Percentiles rank a stretch among this genome's conserved stretches.
phyloP scores from a whole-genome alignment of 2,329 filamentous ascomycete species.

The Corynespora cassiicola region DNA sequence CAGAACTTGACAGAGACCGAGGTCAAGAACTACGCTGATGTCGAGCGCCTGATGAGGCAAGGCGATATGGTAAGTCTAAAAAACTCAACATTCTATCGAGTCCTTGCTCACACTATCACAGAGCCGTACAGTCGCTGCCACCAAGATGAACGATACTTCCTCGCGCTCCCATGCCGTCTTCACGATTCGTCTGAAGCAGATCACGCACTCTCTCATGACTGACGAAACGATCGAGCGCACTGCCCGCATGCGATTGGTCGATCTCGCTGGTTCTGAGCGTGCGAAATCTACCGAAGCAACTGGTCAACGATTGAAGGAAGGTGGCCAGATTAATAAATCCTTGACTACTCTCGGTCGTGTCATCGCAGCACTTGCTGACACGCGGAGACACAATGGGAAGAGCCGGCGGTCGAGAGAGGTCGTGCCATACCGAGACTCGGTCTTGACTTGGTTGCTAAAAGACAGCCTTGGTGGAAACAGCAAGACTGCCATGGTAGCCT shows the following conservation, averaged over 20 bases:
- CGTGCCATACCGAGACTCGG: conserved; percentile 92
- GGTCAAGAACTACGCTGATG: conserved; percentile 84
- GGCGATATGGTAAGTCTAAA: conserved; percentile 67
- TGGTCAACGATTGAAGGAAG: conserved; percentile 86
- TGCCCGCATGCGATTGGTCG: conserved; percentile 91
- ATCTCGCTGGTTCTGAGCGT: conserved; percentile 92
- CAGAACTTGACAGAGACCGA: conserved; percentile 95
- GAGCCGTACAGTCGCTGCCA: conserved; percentile 88
- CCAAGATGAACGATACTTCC: conserved; percentile 99
- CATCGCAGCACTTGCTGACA: conserved; percentile 84
- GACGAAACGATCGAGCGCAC: conserved; percentile 96
- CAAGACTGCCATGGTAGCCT: conserved; percentile 99
- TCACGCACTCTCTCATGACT: conserved; percentile 95
- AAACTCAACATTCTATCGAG: not conserved
- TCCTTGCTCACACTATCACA: conserved; percentile 17
- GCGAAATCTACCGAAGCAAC: conserved; percentile 96
- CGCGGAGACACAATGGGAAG: conserved; percentile 58
- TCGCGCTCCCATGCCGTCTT: conserved; percentile 97
- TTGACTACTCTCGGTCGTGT: conserved; percentile 94
- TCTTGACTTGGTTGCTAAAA: conserved; percentile 85
- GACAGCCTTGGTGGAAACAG: conserved; percentile 95
- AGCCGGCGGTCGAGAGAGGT: conserved; percentile 62
- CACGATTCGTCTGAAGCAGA: conserved; percentile 97
- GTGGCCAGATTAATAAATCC: conserved; percentile 99
- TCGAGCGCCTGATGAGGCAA: conserved; percentile 87